A percentile compares a stretch with the other conserved stretches of the same genome.
Evolutionary conservation across 2,329 filamentous ascomycete species (phyloP).

Genomic region (Taxawa tesnikishii): DNA sequence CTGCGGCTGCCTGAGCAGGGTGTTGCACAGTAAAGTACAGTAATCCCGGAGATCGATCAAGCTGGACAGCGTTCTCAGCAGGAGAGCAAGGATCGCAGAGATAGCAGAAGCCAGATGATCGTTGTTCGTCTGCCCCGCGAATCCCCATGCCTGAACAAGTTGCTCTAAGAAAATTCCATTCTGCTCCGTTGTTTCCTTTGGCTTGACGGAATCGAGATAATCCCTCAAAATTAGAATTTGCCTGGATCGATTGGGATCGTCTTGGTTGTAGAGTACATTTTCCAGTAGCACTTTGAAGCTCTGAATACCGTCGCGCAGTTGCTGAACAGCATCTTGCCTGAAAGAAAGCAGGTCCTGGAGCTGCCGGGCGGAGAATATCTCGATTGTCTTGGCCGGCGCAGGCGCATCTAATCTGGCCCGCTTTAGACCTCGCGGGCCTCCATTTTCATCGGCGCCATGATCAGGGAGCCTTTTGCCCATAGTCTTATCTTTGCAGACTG

Average conservation of each 20-base stretch:
- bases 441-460: conserved; percentile 1
- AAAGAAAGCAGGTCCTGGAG: conserved; percentile 57
- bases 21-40: conserved; percentile 68
- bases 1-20: conserved; percentile 68
- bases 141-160: conserved; percentile 79
- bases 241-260: conserved; percentile 31
- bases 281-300: conserved; percentile 63
- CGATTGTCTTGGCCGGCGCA: conserved; percentile 1
- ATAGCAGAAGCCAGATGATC: conserved; percentile 72
- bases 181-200: conserved; percentile 37
- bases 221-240: conserved; percentile 51
- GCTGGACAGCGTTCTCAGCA: conserved; percentile 66
- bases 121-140: conserved; percentile 66
- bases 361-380: conserved; percentile 52
- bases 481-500: too few relatives aligned
- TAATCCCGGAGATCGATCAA: conserved; percentile 62
- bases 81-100: conserved; percentile 66
- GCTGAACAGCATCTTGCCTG: conserved; percentile 51
- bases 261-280: conserved; percentile 41
- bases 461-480: conserved; percentile 6
- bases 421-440: conserved; percentile 1
- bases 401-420: conserved; percentile 2
- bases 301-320: conserved; percentile 56
- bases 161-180: conserved; percentile 58
- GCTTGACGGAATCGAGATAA: conserved; percentile 52